Base-by-base conservation (phyloP, 1,284 basidiomycete genomes). In the Hortiboletus rubellus region DNA sequence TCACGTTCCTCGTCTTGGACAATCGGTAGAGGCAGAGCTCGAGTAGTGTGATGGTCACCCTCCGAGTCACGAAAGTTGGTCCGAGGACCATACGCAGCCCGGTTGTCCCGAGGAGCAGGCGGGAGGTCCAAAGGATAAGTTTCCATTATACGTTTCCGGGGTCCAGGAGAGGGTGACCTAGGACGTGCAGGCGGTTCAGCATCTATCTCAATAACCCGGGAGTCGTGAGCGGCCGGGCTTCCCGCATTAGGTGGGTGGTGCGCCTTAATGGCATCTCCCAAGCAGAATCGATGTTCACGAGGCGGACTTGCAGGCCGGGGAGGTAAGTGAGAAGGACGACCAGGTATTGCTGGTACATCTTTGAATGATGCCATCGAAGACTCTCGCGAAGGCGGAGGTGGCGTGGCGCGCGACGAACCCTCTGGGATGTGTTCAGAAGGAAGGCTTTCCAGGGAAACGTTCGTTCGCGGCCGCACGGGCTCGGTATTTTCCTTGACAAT, bases 341-440 rank as follows among this genome's bases (percentile, higher is more conserved):
- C 33, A n/a, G 55, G 41, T n/a, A 41, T 49, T 6, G 22, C 18
- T n/a, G 44, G 47, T 3, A 40, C n/a, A 27, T 72, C 60, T 24
- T 57, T 64, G 17, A 60, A 11, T 6, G 69, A 67, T 2, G 47
- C 2, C 60, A 60, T 55, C 3, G 72, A 73, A 9, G 70, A 73
- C 37, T 72, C 71, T 41, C 69, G 65, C 8, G 70, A 74, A 41
- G 51, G 54, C 6, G 70, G 72, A 5, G 70, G 70, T 3, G 70
- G 63, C 1, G 70, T 67, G 4, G 61, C 72, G 12, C 40, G 71
- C n/a, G 53, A 57, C 15, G 48, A 52, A 17, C 53, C 47, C 15
- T 74, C 69, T 10, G 45, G 59, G 6, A 54, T 33, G 7, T 49
- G 60, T 34, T 59, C 61, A 22, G 50, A 62, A 34, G 51, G 33